Conservation (phyloP, 2,329 filamentous ascomycete genomes). For the Cladosporium halotolerans region DNA sequence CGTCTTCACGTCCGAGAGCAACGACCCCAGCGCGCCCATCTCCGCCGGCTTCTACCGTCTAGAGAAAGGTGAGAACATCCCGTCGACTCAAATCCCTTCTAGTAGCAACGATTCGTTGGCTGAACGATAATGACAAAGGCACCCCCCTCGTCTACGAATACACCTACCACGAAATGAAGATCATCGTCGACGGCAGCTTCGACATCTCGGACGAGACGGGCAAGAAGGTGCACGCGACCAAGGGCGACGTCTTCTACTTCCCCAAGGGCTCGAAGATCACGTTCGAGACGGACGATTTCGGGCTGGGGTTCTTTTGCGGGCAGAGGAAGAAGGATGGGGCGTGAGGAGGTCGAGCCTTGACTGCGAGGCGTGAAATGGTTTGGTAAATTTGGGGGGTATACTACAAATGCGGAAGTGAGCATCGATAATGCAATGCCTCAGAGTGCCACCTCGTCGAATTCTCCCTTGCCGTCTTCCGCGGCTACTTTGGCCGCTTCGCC, state of each 20-base stretch:
- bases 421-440: not conserved
- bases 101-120: not conserved
- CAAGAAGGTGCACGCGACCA: slow-evolving; percentile 51
- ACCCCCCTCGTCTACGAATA: slow-evolving; percentile 63
- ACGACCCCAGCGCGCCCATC: slow-evolving; percentile 54
- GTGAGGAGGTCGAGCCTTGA: slow-evolving; percentile 2
- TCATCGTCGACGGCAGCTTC: slow-evolving; percentile 62
- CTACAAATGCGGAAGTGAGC: not conserved
- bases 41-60: slow-evolving; percentile 61
- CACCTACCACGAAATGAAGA: slow-evolving; percentile 68
- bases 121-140: slow-evolving; percentile 26
- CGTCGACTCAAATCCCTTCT: not conserved
- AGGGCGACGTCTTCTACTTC: slow-evolving; percentile 64
- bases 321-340: slow-evolving; percentile 23
- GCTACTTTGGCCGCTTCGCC: slow-evolving; percentile 1
- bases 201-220: slow-evolving; percentile 59
- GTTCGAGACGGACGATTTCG: slow-evolving; percentile 39
- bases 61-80: slow-evolving; percentile 45
- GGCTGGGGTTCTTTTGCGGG: slow-evolving; percentile 24
- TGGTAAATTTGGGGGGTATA: not conserved
- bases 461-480: slow-evolving; percentile 19
- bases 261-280: slow-evolving; percentile 61
- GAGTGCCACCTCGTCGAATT: slow-evolving; percentile 25
- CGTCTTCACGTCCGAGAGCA: slow-evolving; percentile 47
- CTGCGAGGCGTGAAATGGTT: not conserved